Evolutionary conservation across 2,329 filamentous ascomycete genomes (phyloP).

Genomic region (Scedosporium apiospermum): DNA sequence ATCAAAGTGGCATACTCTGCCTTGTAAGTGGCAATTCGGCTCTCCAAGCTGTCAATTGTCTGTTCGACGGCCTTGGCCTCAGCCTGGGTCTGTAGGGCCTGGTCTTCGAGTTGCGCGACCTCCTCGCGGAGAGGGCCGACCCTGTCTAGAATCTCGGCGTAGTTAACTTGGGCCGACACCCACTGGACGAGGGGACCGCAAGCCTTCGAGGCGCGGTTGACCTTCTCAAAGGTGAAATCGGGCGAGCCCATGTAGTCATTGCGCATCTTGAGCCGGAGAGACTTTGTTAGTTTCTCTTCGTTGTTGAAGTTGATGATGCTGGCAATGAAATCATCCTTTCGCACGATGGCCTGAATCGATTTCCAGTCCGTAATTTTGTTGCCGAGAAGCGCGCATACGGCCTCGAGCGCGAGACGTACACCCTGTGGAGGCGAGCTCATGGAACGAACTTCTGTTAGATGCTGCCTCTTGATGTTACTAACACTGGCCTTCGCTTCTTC

Average conservation of each 20-base stretch:
- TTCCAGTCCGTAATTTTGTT: constrained; percentile 90
- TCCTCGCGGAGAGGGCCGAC: constrained; percentile 89
- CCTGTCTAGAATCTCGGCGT: constrained; percentile 92
- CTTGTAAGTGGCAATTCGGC: constrained; percentile 92
- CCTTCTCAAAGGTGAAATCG: constrained; percentile 92
- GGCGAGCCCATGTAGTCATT: constrained; percentile 86
- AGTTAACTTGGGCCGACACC: constrained; percentile 93
- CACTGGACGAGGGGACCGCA: constrained; percentile 95
- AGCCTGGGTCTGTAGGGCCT: constrained; percentile 85
- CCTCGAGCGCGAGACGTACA: constrained; percentile 85
- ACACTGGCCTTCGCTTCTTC: constrained; percentile 90
- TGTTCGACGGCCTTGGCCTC: constrained; percentile 87
- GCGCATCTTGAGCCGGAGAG: constrained; percentile 77
- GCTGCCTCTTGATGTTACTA: constrained; percentile 95
- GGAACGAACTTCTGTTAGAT: constrained; percentile 92
- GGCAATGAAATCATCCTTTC: constrained; percentile 91
- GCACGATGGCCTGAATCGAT: constrained; percentile 77
- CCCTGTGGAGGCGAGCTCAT: constrained; percentile 89
- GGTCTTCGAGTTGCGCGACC: constrained; percentile 75
- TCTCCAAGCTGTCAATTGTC: constrained; percentile 73
- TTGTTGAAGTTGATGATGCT: constrained; percentile 98
- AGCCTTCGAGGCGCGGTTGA: constrained; percentile 92
- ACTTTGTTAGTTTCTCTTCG: constrained; percentile 83
- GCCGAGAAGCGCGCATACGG: constrained; percentile 90
- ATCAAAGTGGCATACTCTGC: constrained; percentile 91